Conservation (phyloP, 2,329 filamentous ascomycete genomes). For the Beauveria varroae region DNA sequence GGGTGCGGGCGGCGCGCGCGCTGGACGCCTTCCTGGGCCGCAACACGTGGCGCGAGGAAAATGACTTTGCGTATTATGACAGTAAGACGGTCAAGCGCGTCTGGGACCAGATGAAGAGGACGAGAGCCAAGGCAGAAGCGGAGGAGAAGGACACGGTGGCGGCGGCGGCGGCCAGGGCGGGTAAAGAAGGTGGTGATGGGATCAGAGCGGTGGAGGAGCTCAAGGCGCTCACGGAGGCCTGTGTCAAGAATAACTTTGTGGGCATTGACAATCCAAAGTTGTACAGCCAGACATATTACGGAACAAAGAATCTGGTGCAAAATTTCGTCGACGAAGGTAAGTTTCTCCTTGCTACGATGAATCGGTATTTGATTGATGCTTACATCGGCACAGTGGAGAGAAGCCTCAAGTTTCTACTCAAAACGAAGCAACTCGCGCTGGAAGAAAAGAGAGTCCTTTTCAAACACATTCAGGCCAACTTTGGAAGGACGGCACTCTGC, state of each 20-base stretch:
- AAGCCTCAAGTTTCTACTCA: slow-evolving; percentile 58
- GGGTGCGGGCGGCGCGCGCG: slow-evolving; percentile 70
- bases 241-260: slow-evolving; percentile 95
- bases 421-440: slow-evolving; percentile 56
- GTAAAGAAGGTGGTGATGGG: slow-evolving; percentile 27
- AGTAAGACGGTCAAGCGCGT: slow-evolving; percentile 73
- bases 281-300: slow-evolving; percentile 97
- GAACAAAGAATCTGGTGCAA: slow-evolving; percentile 92
- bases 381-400: slow-evolving; percentile 45
- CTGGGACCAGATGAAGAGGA: slow-evolving; percentile 63
- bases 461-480: slow-evolving; percentile 84
- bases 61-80: slow-evolving; percentile 81
- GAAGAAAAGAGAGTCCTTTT: slow-evolving; percentile 77
- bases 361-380: background rate
- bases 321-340: slow-evolving; percentile 77
- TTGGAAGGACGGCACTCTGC: slow-evolving; percentile 85
- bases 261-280: slow-evolving; percentile 87
- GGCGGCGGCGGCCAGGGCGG: slow-evolving; percentile 16
- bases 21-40: slow-evolving; percentile 78
- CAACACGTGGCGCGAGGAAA: slow-evolving; percentile 69
- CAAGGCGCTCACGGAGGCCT: slow-evolving; percentile 72
- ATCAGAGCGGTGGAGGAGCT: slow-evolving; percentile 64
- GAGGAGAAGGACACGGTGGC: slow-evolving; percentile 24
- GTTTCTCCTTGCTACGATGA: slow-evolving; percentile 15
- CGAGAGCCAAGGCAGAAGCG: slow-evolving; percentile 52